These are phyloP conservation scores for Tulasnella sp. DNA, from an alignment of 768 basidiomycete genomes.

Conservation along the genomic window DNA sequence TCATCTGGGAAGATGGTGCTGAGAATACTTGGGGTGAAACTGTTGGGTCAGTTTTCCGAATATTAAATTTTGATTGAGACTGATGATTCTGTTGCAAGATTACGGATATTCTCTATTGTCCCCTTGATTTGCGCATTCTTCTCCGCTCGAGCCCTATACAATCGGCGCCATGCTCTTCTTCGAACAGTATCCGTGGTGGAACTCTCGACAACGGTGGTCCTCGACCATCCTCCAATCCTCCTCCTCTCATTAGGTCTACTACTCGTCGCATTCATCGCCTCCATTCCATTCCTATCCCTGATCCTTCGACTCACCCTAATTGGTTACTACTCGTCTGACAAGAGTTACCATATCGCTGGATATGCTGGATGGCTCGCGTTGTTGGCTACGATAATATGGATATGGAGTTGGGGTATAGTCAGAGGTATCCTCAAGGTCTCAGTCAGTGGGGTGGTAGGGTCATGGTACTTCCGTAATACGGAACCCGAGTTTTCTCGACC, in stretches of 20 bases:
- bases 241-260: conserved; percentile 63
- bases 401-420: conserved; percentile 70
- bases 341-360: conserved; percentile 40
- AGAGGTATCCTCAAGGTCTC: conserved; percentile 65
- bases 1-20: conserved; percentile 40
- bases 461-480: conserved; percentile 62
- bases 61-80: conserved; percentile 23
- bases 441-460: conserved; percentile 71
- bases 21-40: conserved; percentile 74
- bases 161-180: conserved; percentile 54
- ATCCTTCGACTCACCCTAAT: conserved; percentile 65
- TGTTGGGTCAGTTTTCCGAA: conserved; percentile 42
- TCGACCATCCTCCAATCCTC: conserved; percentile 60
- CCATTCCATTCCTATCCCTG: conserved; percentile 68
- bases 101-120: conserved; percentile 65
- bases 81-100: conserved; percentile 28
- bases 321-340: conserved; percentile 41
- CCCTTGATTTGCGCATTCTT: conserved; percentile 56
- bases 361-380: conserved; percentile 68
- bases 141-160: conserved; percentile 42
- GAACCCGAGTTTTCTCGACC: background rate
- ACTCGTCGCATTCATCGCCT: conserved; percentile 48
- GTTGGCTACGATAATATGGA: conserved; percentile 40
- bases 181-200: conserved; percentile 31
- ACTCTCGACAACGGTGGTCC: conserved; percentile 56